phyloP scores from a whole-genome alignment of 179 eudicot species.

The Carnegiea gigantea region DNA sequence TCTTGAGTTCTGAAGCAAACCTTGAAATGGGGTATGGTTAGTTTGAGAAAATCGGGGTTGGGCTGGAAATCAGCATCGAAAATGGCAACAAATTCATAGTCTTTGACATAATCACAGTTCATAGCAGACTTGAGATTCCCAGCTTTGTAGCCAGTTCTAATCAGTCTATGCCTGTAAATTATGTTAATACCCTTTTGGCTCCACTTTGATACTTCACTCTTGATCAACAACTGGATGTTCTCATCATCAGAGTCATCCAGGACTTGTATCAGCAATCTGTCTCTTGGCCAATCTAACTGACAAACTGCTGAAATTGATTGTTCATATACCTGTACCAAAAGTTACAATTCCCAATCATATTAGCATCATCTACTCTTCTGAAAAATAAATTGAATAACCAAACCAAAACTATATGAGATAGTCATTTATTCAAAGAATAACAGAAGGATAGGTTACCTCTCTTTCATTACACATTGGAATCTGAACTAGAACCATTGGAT shows the following conservation, averaged over 20 bases:
- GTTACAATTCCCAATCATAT: neutral
- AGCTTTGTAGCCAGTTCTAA: conserved; percentile 69
- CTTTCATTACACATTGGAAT: conserved; percentile 67
- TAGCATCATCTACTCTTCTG: neutral
- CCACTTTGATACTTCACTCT: conserved; percentile 63
- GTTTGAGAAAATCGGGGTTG: conserved; percentile 54
- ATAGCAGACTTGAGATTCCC: conserved; percentile 77
- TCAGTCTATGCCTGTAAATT: conserved; percentile 55
- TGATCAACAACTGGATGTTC: conserved; percentile 54
- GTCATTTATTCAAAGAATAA: neutral
- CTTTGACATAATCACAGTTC: conserved; percentile 70
- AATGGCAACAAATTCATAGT: conserved; percentile 69
- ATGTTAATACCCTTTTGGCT: conserved; percentile 57
- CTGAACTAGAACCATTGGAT: conserved; percentile 77
- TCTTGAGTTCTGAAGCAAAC: conserved; percentile 20
- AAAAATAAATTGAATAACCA: neutral
- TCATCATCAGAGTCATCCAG: conserved; percentile 69
- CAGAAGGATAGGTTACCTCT: conserved; percentile 32
- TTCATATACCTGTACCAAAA: conserved; percentile 49
- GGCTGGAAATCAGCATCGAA: conserved; percentile 85
- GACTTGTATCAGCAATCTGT: conserved; percentile 54
- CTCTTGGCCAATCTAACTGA: conserved; percentile 73
- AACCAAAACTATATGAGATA: neutral
- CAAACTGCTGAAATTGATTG: conserved; percentile 72
- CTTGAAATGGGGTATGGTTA: conserved; percentile 63